A percentile compares a stretch with the other conserved stretches of the same genome.
phyloP scores from a whole-genome alignment of 768 basidiomycete species.

The Boletus rufocinnamomeus region DNA sequence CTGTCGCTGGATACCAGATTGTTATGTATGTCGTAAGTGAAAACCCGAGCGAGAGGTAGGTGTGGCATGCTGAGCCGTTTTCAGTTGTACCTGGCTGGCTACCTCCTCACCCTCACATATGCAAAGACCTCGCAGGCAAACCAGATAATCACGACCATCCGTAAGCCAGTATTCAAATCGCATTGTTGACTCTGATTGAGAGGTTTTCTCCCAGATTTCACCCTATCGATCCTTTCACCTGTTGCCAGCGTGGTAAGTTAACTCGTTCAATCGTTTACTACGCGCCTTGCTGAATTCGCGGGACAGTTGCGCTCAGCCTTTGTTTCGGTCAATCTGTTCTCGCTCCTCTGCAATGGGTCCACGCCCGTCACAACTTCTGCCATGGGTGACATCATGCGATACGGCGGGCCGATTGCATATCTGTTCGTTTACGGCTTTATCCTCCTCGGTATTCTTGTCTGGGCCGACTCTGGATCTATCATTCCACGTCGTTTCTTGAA shows the following conservation, averaged over 20 bases:
- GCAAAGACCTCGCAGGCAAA: slow-evolving; percentile 58
- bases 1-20: slow-evolving; percentile 71
- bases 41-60: neutral
- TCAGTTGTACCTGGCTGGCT: slow-evolving; percentile 65
- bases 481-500: slow-evolving; percentile 42
- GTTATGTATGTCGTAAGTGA: slow-evolving; percentile 67
- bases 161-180: slow-evolving; percentile 30
- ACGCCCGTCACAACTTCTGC: slow-evolving; percentile 47
- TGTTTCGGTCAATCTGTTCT: slow-evolving; percentile 79
- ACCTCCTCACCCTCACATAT: slow-evolving; percentile 74
- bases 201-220: slow-evolving; percentile 48
- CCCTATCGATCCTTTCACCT: slow-evolving; percentile 65
- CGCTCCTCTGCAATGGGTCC: slow-evolving; percentile 64
- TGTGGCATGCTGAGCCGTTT: neutral
- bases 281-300: neutral
- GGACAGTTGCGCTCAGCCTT: slow-evolving; percentile 63
- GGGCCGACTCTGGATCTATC: slow-evolving; percentile 68
- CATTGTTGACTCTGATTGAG: neutral
- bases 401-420: slow-evolving; percentile 76
- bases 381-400: slow-evolving; percentile 56
- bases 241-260: slow-evolving; percentile 65
- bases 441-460: slow-evolving; percentile 65
- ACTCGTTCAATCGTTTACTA: neutral
- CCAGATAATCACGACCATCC: slow-evolving; percentile 59
- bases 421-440: slow-evolving; percentile 60